A percentile compares a stretch with the other conserved stretches of the same genome.
These are phyloP conservation scores for Trametes elegans DNA, from an alignment of 768 basidiomycete genomes.

Conservation along the genomic window DNA sequence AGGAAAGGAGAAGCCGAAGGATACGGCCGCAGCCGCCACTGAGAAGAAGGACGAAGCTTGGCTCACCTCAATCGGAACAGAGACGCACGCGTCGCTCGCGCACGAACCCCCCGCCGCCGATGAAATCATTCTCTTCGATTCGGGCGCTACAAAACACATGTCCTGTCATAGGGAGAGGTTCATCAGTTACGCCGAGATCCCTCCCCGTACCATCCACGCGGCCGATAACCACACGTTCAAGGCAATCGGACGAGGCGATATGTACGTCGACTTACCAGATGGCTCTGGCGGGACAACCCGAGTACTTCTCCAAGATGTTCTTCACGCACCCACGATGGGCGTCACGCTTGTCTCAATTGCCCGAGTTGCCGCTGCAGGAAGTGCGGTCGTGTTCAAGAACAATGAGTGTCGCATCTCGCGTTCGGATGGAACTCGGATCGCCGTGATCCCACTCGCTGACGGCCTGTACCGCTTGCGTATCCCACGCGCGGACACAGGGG, in stretches of 20 bases:
- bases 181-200: slow-evolving; percentile 25
- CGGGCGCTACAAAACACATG: slow-evolving; percentile 36
- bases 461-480: slow-evolving; percentile 4
- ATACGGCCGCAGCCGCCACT: neutral
- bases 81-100: neutral
- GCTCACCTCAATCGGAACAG: neutral
- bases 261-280: slow-evolving; percentile 23
- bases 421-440: neutral
- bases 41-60: neutral
- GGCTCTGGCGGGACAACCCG: slow-evolving; percentile 1
- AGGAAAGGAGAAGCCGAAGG: neutral
- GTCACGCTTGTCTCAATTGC: slow-evolving; percentile 25
- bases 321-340: slow-evolving; percentile 23
- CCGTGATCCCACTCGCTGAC: neutral
- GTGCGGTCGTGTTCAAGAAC: neutral
- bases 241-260: slow-evolving; percentile 24
- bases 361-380: slow-evolving; percentile 12
- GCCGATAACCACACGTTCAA: slow-evolving; percentile 26
- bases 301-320: slow-evolving; percentile 20
- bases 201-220: slow-evolving; percentile 28
- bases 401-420: slow-evolving; percentile 12
- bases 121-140: slow-evolving; percentile 29
- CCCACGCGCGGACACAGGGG: neutral
- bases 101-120: neutral
- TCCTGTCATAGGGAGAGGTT: slow-evolving; percentile 30